Evolutionary conservation across 495 filamentous ascomycete genomes (phyloP), one percentile per base, ranked within the genome.

Genomic region (Hypoxylon rickii): DNA sequence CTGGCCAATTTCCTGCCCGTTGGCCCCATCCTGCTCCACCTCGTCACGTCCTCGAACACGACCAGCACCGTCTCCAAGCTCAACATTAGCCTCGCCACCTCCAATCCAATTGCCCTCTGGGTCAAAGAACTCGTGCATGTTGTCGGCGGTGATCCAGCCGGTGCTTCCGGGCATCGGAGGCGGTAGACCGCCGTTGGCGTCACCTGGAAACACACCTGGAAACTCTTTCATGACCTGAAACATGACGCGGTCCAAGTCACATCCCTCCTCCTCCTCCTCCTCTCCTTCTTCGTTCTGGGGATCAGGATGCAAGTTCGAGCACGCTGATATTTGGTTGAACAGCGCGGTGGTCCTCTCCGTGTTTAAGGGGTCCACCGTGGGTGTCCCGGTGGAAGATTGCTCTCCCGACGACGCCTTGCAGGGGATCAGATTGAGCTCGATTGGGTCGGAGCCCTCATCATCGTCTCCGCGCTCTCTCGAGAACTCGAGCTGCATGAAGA

Each of bases 141-240:
- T 98, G 46, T 97, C 94, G 11, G 91, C 88, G 13, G 94, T 98
- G 58, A 98, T 97, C 94, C 94, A 98, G 2, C 92, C 92, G 0
- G 83, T 85, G 64, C 90, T 93, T 8, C 93, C 91, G 1, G 89
- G 89, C 68, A 94, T 80, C 3, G 89, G 85, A 10, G 88, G 86
- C 33, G 89, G 89, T 24, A 93, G 61, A 31, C 80, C 83, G 3
- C 83, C 82, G 55, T 77, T 73, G 26, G 50, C 51, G 18, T 64
- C 66, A 18, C 75, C 73, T 37, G 58, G 55, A 54, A 76, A 68
- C 13, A 76, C 77, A 32, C 80, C 75, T 13, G 69, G 68, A 43
- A 78, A 68, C 1, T 79, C 77, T 31, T 78, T 75, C 4, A 82
- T 64, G 3, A 70, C 80, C 51, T 87, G 85, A 59, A 86, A 86